Evolutionary conservation across 2,329 filamentous ascomycete genomes (phyloP), one percentile per base, ranked within the genome.

Genomic region (Cladophialophora chaetospira): DNA sequence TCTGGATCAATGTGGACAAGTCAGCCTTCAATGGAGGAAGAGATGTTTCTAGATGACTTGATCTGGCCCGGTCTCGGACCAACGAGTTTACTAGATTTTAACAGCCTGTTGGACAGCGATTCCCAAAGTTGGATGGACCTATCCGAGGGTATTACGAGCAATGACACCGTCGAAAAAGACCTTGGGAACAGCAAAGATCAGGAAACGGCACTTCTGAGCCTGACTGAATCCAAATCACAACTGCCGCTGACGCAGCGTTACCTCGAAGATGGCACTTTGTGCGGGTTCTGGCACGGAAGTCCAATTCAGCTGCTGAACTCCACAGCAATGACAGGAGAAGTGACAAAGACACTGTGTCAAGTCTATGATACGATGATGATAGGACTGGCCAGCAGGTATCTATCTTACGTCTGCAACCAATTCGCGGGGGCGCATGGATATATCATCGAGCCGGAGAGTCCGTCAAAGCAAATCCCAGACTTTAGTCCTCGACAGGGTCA

Each of bases 291-390:
- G 48, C 48, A 51, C 29, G 48, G 48, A 42, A 51, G 48, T 29
- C 35, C 48, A 25, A 29, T 51, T 19, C 15, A 28, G 19, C 35
- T 51, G 33, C 48, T 51, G 4, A 51, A 51, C 15, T 51, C 48
- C 17, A 51, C 17, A 1, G 35, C 35, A 8, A 5, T 51, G 17
- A 40, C 48, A 2, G 17, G 28, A 40, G 8, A 29, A 42, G 15
- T 42, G 13, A 29, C 31, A 2, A 40, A 42, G 48, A 26, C 26
- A 9, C 31, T 51, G 28, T 51, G 13, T 42, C 48, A 21, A 13
- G 35, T 51, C 5, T 51, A 51, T 31, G 48, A 51, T 21, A 40
- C 48, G 21, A 51, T 51, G 48, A 25, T 51, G 33, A 28, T 42
- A 9, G 35, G 48, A 4, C 13, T 42, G 13, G 48, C 48, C 26